Conservation (phyloP, 129 eudicot species). For the Oenanthe sinensis region DNA sequence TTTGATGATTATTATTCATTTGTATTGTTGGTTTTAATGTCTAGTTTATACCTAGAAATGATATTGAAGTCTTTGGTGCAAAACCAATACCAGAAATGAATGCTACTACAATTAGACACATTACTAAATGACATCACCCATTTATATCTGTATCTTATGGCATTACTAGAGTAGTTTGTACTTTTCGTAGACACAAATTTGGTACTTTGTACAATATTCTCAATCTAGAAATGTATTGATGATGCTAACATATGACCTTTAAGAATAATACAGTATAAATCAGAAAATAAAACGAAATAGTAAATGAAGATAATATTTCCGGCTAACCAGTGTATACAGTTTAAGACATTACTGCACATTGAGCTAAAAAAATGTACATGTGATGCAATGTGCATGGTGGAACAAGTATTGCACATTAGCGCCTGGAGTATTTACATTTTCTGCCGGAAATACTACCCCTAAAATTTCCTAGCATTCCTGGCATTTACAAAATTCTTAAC, state of each 20-base stretch:
- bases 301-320: background rate
- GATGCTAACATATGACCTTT: background rate
- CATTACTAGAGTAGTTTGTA: background rate
- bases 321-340: background rate
- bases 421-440: too few relatives aligned
- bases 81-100: background rate
- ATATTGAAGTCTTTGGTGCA: background rate
- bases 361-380: too few relatives aligned
- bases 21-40: background rate
- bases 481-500: background rate
- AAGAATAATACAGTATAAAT: background rate
- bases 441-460: background rate
- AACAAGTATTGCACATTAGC: background rate
- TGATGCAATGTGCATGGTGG: background rate
- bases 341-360: background rate
- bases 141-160: background rate
- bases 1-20: background rate
- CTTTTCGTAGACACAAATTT: background rate
- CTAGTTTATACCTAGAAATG: background rate
- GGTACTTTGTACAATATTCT: background rate
- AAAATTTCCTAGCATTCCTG: background rate
- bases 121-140: background rate
- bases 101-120: background rate
- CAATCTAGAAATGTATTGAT: background rate
- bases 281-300: background rate